These are phyloP conservation scores for Arachis stenosperma DNA, from an alignment of 306 rosid species.

Conservation along the genomic window DNA sequence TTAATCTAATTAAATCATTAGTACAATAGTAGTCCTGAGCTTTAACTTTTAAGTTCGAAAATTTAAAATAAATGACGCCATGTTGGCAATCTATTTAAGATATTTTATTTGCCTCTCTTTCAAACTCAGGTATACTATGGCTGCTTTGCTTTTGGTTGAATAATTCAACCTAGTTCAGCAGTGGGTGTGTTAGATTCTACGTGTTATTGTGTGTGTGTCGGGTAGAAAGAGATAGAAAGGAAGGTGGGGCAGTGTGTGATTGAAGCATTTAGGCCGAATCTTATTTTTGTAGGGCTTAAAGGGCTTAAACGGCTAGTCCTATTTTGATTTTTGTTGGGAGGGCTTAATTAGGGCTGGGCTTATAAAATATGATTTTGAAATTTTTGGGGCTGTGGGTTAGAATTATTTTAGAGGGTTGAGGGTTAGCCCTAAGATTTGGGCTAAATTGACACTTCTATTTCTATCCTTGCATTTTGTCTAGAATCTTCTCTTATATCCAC, in stretches of 20 bases:
- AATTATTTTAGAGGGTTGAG: no score
- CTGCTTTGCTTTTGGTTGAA: conserved; percentile 33
- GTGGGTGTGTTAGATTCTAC: conserved; percentile 31
- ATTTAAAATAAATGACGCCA: conserved; percentile 19
- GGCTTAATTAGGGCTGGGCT: no score
- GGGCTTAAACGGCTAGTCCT: no score
- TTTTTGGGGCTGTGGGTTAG: no score
- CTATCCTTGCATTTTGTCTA: no score
- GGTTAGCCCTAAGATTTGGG: no score
- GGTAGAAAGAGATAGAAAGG: not conserved
- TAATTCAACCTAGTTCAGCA: conserved; percentile 38
- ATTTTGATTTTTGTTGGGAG: no score
- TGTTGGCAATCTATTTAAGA: conserved; percentile 27
- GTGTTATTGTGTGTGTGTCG: conserved; percentile 29
- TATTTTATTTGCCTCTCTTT: conserved; percentile 32
- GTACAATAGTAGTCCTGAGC: no score
- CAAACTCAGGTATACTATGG: not conserved
- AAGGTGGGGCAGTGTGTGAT: conserved; percentile 28
- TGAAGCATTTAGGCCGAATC: conserved; percentile 33
- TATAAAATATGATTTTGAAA: no score
- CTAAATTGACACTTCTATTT: no score
- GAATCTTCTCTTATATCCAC: no score
- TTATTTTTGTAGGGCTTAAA: no score
- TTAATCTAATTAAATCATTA: not conserved
- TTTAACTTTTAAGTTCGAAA: not conserved